These are phyloP conservation scores for Kwoniella shandongensis DNA, from an alignment of 768 basidiomycete species.

Conservation along the genomic window DNA sequence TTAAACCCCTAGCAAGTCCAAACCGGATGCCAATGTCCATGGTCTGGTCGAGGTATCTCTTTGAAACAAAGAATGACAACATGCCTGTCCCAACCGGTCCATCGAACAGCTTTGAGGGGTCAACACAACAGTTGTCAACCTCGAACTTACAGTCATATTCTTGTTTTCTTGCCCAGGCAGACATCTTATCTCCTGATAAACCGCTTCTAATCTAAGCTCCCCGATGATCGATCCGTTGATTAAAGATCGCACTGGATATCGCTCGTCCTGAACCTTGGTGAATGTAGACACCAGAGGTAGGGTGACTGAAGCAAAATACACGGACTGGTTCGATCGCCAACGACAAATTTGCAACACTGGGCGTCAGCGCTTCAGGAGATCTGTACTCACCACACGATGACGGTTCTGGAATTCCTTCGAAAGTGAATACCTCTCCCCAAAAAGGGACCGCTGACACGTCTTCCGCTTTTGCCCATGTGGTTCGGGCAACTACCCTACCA, in stretches of 20 bases:
- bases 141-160: too few relatives aligned
- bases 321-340: slow-evolving; percentile 1
- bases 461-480: slow-evolving; percentile 23
- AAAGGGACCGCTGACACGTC: slow-evolving; percentile 11
- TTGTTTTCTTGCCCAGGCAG: too few relatives aligned
- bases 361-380: not conserved
- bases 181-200: too few relatives aligned
- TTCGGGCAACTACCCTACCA: slow-evolving; percentile 9
- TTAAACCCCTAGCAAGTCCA: slow-evolving; percentile 6
- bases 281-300: slow-evolving; percentile 15
- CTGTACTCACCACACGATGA: slow-evolving; percentile 19
- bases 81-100: slow-evolving; percentile 6
- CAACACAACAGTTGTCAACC: too few relatives aligned
- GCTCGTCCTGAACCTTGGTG: slow-evolving; percentile 17
- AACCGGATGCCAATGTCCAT: slow-evolving; percentile 10
- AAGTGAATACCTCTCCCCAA: slow-evolving; percentile 24
- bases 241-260: slow-evolving; percentile 19
- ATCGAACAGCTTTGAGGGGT: not conserved
- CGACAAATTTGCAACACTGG: slow-evolving; percentile 13
- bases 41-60: slow-evolving; percentile 12
- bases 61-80: slow-evolving; percentile 13
- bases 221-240: slow-evolving; percentile 13
- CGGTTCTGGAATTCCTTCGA: slow-evolving; percentile 21
- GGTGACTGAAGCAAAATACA: slow-evolving; percentile 12
- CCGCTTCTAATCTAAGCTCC: slow-evolving; percentile 23